Percentiles rank a stretch among this genome's conserved stretches.
Evolutionary conservation across 2,329 filamentous ascomycete genomes (phyloP).

Genomic region (Aspergillus costaricaensis): DNA sequence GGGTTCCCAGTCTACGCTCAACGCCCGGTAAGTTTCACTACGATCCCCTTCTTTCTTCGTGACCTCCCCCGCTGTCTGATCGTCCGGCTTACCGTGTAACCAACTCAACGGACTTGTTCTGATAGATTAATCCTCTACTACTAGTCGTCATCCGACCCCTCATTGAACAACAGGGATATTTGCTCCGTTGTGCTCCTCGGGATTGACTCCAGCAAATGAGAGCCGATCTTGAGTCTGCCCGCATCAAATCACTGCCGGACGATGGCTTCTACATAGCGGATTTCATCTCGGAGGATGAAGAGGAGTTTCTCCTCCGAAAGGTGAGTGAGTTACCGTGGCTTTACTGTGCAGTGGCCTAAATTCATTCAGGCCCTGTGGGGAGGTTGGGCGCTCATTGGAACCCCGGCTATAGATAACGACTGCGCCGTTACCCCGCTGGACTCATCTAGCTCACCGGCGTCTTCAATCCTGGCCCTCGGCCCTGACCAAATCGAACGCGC

Average conservation of each 20-base stretch:
- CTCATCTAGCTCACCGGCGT: conserved; percentile 80
- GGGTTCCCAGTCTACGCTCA: background rate
- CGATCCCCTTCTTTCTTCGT: background rate
- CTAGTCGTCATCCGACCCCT: conserved; percentile 1
- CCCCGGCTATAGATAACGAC: conserved; percentile 43
- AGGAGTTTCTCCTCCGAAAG: conserved; percentile 69
- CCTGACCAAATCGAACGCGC: conserved; percentile 70
- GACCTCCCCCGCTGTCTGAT: background rate
- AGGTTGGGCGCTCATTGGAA: background rate
- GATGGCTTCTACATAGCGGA: conserved; percentile 80
- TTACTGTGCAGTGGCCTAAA: too few relatives aligned
- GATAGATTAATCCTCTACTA: background rate
- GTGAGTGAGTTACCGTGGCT: conserved; percentile 53
- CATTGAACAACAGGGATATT: background rate
- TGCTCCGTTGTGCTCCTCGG: background rate
- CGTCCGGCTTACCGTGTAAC: conserved; percentile 1
- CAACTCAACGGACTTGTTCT: background rate
- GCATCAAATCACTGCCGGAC: conserved; percentile 35
- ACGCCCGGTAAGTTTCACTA: background rate
- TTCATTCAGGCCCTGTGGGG: background rate
- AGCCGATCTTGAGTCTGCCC: conserved; percentile 30
- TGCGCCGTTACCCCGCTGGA: conserved; percentile 78
- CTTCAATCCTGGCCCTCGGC: conserved; percentile 89
- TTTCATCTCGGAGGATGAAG: conserved; percentile 78
- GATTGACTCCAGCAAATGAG: conserved; percentile 9